Conservation (phyloP, 805 yeast genomes). For the Candida endomychidarum region DNA sequence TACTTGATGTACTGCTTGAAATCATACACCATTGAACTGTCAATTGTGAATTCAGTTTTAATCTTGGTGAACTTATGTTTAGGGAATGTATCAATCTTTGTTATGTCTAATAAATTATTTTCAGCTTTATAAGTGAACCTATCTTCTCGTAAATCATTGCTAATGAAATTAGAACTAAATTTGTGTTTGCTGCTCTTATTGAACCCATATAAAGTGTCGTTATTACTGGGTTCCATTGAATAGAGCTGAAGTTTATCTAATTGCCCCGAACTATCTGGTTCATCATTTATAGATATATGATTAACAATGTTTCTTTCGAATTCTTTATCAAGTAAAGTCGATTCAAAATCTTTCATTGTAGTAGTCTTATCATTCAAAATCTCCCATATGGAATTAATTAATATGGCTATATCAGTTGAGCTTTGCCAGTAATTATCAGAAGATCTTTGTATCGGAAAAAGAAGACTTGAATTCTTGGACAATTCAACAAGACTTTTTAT, state of each 20-base stretch:
- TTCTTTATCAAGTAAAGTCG: slow-evolving; percentile 41
- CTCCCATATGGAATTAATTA: slow-evolving; percentile 41
- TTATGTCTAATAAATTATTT: slow-evolving; percentile 21
- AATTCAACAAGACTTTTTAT: slow-evolving; percentile 48
- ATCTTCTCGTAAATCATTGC: slow-evolving; percentile 8
- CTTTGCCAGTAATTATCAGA: slow-evolving; percentile 24
- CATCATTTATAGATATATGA: slow-evolving; percentile 19
- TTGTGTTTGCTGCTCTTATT: slow-evolving; percentile 6
- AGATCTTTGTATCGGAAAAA: slow-evolving; percentile 48
- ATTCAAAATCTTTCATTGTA: slow-evolving; percentile 47
- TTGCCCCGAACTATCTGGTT: background rate
- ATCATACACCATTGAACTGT: slow-evolving; percentile 23
- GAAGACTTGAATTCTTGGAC: slow-evolving; percentile 49
- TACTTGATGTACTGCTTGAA: slow-evolving; percentile 29
- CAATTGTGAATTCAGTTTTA: slow-evolving; percentile 26
- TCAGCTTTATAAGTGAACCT: slow-evolving; percentile 9
- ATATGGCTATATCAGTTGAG: slow-evolving; percentile 19
- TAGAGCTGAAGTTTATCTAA: slow-evolving; percentile 3
- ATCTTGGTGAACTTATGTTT: slow-evolving; percentile 7
- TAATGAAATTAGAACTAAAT: slow-evolving; percentile 9
- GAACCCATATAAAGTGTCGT: slow-evolving; percentile 10
- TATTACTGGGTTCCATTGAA: background rate
- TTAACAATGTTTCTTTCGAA: slow-evolving; percentile 50
- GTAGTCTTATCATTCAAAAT: slow-evolving; percentile 29
- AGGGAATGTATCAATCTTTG: slow-evolving; percentile 31